A percentile compares a stretch with the other conserved stretches of the same genome.
phyloP scores from a whole-genome alignment of 2,329 filamentous ascomycete genomes.

The Penicillium sp. region DNA sequence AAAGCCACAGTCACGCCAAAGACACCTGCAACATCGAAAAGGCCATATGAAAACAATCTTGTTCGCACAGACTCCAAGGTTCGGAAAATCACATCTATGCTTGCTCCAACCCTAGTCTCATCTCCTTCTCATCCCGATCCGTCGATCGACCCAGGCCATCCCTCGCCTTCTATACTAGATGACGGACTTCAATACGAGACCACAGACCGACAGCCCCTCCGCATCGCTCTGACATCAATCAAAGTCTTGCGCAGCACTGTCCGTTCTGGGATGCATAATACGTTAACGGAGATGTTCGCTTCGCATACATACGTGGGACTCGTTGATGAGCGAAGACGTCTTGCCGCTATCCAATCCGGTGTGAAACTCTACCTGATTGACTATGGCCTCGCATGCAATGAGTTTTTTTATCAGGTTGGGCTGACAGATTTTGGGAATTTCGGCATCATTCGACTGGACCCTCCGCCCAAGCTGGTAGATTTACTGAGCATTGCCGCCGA shows the following conservation, averaged over 20 bases:
- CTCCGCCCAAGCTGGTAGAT: slow-evolving; percentile 67
- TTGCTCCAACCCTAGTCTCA: slow-evolving; percentile 54
- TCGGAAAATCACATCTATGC: slow-evolving; percentile 96
- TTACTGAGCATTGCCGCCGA: slow-evolving; percentile 71
- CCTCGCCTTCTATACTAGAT: slow-evolving; percentile 22
- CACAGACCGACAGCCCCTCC: slow-evolving; percentile 64
- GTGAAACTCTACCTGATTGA: slow-evolving; percentile 91
- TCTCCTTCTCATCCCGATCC: slow-evolving; percentile 26
- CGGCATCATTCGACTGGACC: slow-evolving; percentile 74
- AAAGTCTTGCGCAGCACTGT: slow-evolving; percentile 80
- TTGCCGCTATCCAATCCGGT: slow-evolving; percentile 90
- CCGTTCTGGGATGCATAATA: slow-evolving; percentile 75
- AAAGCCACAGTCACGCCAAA: slow-evolving; percentile 37
- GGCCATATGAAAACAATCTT: slow-evolving; percentile 78
- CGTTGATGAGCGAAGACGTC: slow-evolving; percentile 78
- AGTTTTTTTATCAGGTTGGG: slow-evolving; percentile 94
- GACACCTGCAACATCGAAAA: slow-evolving; percentile 43
- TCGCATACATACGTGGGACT: slow-evolving; percentile 90
- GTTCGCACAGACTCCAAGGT: slow-evolving; percentile 84
- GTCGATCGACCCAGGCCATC: slow-evolving; percentile 35
- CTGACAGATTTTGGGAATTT: slow-evolving; percentile 96
- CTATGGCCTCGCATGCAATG: slow-evolving; percentile 80
- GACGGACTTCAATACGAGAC: slow-evolving; percentile 68
- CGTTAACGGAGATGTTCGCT: slow-evolving; percentile 81
- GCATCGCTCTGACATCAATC: slow-evolving; percentile 76